Evolutionary conservation across 2,329 filamentous ascomycete genomes (phyloP).

Genomic region (Phialemonium atrogriseum): DNA sequence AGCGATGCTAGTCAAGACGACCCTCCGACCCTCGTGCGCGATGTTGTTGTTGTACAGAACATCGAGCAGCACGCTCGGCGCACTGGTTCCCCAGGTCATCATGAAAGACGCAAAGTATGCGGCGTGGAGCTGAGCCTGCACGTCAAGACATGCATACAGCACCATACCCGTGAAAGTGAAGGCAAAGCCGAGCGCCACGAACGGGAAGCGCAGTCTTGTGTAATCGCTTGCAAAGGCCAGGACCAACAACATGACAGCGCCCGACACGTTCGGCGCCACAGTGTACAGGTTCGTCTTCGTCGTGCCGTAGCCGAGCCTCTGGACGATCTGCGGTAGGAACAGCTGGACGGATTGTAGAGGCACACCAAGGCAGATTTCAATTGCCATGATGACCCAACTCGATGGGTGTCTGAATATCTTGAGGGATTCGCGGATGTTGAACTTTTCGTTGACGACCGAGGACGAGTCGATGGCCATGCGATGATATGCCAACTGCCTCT

Average conservation of each 20-base stretch:
- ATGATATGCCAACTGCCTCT: slow-evolving; percentile 60
- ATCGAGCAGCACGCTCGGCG: slow-evolving; percentile 61
- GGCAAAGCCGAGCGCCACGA: slow-evolving; percentile 64
- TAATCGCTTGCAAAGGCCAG: slow-evolving; percentile 64
- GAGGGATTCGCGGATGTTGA: slow-evolving; percentile 41
- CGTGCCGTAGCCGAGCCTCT: slow-evolving; percentile 36
- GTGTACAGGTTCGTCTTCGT: slow-evolving; percentile 69
- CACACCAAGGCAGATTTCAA: slow-evolving; percentile 52
- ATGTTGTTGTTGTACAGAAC: slow-evolving; percentile 72
- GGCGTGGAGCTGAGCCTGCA: slow-evolving; percentile 50
- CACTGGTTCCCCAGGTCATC: slow-evolving; percentile 75
- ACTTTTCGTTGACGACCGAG: slow-evolving; percentile 46
- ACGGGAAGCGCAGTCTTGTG: slow-evolving; percentile 58
- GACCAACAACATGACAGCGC: slow-evolving; percentile 63
- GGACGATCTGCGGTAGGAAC: slow-evolving; percentile 48
- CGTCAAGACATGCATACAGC: slow-evolving; percentile 65
- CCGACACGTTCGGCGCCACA: slow-evolving; percentile 68
- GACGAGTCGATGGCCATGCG: slow-evolving; percentile 72
- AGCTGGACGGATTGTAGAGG: slow-evolving; percentile 42
- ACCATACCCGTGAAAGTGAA: slow-evolving; percentile 73
- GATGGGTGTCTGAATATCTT: slow-evolving; percentile 42
- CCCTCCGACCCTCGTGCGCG: slow-evolving; percentile 64
- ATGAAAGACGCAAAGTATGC: slow-evolving; percentile 73
- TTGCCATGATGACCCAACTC: slow-evolving; percentile 40
- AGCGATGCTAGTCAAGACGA: slow-evolving; percentile 62